phyloP scores from a whole-genome alignment of 2,329 filamentous ascomycete genomes.

The Orbilia ellipsospora region DNA sequence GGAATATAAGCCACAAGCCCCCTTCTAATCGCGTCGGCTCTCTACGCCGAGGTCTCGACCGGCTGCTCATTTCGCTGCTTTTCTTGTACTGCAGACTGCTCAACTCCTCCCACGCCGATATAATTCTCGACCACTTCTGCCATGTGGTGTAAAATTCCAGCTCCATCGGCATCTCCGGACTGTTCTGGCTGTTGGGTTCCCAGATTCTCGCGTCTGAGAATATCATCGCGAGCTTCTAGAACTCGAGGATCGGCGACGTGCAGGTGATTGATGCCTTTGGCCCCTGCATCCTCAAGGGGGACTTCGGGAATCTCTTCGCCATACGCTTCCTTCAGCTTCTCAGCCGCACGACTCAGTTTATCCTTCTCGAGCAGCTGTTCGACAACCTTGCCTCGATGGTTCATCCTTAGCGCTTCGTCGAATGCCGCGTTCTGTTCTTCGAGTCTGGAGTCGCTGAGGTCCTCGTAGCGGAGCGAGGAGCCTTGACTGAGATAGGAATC shows the following conservation, averaged over 20 bases:
- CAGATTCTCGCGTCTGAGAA: slow-evolving; percentile 24
- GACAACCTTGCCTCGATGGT: slow-evolving; percentile 34
- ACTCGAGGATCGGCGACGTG: slow-evolving; percentile 48
- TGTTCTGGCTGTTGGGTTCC: background rate
- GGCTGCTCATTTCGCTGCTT: slow-evolving; percentile 14
- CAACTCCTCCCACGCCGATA: slow-evolving; percentile 20
- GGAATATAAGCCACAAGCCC: slow-evolving; percentile 46
- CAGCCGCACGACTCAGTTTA: slow-evolving; percentile 46
- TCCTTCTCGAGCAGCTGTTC: slow-evolving; percentile 45
- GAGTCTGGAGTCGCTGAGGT: slow-evolving; percentile 14
- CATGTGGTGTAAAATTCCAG: slow-evolving; percentile 26
- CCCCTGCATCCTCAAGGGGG: slow-evolving; percentile 21
- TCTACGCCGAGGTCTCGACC: slow-evolving; percentile 45
- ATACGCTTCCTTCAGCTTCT: slow-evolving; percentile 32
- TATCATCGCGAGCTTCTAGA: slow-evolving; percentile 52
- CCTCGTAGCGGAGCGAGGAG: slow-evolving; percentile 18
- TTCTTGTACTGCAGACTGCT: background rate
- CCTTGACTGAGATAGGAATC: slow-evolving; percentile 56
- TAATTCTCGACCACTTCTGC: slow-evolving; percentile 43
- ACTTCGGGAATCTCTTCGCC: slow-evolving; percentile 16
- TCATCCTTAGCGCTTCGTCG: slow-evolving; percentile 39
- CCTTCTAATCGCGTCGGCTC: slow-evolving; percentile 35
- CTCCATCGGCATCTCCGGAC: background rate
- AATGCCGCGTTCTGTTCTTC: slow-evolving; percentile 37
- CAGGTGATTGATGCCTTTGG: slow-evolving; percentile 20